Percentiles rank a stretch among this genome's conserved stretches.
Evolutionary conservation across 2,329 filamentous ascomycete species (phyloP).

Genomic region (Cladophialophora carrionii): DNA sequence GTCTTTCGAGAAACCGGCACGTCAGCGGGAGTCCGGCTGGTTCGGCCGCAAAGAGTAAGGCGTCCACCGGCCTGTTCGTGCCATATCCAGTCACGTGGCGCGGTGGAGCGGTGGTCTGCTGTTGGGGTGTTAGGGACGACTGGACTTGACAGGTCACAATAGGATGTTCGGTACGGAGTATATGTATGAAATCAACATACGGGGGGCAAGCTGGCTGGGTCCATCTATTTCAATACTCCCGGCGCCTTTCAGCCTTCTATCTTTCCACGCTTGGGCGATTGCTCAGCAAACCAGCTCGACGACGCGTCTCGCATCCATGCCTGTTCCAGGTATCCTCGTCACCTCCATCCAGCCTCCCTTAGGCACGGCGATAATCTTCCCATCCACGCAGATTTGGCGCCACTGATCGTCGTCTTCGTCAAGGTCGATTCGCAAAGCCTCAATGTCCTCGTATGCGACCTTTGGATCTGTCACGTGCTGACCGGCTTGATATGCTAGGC

Average conservation of each 20-base stretch:
- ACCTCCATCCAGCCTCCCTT: conserved; percentile 72
- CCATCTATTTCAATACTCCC: not conserved
- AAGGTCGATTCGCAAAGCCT: conserved; percentile 68
- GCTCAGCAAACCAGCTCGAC: conserved; percentile 44
- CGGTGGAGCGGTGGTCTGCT: not conserved
- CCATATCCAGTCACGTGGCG: not conserved
- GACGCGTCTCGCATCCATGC: conserved; percentile 49
- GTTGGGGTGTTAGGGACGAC: too few relatives aligned
- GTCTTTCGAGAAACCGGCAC: conserved; percentile 1
- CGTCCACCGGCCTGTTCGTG: not conserved
- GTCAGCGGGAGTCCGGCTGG: conserved; percentile 5
- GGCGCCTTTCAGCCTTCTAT: not conserved
- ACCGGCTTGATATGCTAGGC: conserved; percentile 60
- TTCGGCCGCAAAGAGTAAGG: not conserved
- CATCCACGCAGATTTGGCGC: conserved; percentile 89
- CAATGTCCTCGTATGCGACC: conserved; percentile 73
- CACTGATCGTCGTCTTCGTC: conserved; percentile 70
- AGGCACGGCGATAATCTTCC: conserved; percentile 77
- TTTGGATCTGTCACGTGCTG: conserved; percentile 57
- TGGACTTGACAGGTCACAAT: too few relatives aligned
- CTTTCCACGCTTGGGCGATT: not conserved
- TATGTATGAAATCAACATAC: not conserved
- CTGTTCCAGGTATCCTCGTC: conserved; percentile 37
- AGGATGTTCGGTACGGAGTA: too few relatives aligned
- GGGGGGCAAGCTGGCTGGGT: not conserved